phyloP scores from a whole-genome alignment of 2,329 filamentous ascomycete species.

The Botrytis fabae region DNA sequence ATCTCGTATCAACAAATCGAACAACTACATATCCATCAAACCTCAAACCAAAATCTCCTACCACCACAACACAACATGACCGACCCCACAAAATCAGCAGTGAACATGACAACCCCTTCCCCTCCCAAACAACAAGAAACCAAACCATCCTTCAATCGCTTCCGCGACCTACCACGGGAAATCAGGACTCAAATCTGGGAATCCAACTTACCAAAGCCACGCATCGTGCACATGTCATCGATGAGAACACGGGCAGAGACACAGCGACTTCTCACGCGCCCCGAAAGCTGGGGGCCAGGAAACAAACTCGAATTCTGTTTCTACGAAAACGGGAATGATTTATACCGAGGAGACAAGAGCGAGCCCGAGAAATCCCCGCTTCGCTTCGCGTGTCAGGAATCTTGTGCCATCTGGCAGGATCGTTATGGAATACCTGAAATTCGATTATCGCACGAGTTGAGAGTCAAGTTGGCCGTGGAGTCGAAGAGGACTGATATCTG shows the following conservation, averaged over 20 bases:
- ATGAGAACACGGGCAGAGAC: background rate
- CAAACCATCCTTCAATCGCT: background rate
- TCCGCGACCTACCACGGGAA: accelerated
- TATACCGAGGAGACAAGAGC: background rate
- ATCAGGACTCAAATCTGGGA: background rate
- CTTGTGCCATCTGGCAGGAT: background rate
- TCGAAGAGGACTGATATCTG: accelerated
- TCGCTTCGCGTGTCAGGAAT: background rate
- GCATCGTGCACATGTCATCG: background rate
- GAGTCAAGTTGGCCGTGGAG: background rate
- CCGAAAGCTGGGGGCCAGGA: background rate
- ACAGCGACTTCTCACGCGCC: background rate
- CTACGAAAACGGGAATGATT: background rate
- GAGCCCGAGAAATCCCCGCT: background rate
- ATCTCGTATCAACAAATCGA: background rate
- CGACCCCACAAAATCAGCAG: background rate
- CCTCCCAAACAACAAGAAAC: background rate
- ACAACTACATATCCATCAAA: background rate
- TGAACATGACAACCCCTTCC: too few relatives aligned
- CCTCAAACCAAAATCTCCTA: background rate
- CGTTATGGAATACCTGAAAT: background rate
- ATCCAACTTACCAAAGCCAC: background rate
- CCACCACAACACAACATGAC: background rate
- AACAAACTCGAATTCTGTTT: background rate
- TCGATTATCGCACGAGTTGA: background rate